Percentiles rank a stretch among this genome's conserved stretches.
Conservation (phyloP, 176 grass and related monocot genomes). For the Zoysia pacifica region DNA sequence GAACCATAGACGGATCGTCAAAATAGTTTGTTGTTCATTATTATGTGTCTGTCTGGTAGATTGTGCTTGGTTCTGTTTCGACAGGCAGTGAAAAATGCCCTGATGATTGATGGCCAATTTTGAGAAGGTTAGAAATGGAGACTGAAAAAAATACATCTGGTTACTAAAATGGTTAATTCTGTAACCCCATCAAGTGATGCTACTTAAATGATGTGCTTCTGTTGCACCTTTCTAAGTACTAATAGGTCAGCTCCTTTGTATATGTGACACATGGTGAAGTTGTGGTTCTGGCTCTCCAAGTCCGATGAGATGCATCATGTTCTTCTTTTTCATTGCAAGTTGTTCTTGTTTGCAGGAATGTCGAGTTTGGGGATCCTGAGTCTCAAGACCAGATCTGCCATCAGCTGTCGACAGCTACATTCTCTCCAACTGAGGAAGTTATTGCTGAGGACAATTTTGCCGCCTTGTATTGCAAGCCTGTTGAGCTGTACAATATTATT, state of each 20-base stretch:
- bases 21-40: slow-evolving; percentile 2
- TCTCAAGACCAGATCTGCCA: slow-evolving; percentile 63
- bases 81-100: neutral
- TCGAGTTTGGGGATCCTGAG: slow-evolving; percentile 38
- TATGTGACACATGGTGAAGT: slow-evolving; percentile 1
- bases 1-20: neutral
- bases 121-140: neutral
- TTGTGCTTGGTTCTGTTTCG: neutral
- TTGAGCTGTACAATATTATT: slow-evolving; percentile 96
- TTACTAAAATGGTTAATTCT: neutral
- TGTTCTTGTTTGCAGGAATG: slow-evolving; percentile 44
- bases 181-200: neutral
- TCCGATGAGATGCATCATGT: neutral
- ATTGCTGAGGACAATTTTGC: slow-evolving; percentile 90
- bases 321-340: neutral
- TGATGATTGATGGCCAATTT: neutral
- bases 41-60: neutral
- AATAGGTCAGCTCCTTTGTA: slow-evolving; percentile 1
- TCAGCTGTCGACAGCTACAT: slow-evolving; percentile 55
- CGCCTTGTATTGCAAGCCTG: slow-evolving; percentile 74
- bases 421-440: slow-evolving; percentile 71
- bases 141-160: neutral
- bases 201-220: neutral
- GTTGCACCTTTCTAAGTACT: neutral
- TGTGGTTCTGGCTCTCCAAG: slow-evolving; percentile 8